Conservation (phyloP, 1,139 yeast genomes). For the Blastobotrys aristatus region DNA sequence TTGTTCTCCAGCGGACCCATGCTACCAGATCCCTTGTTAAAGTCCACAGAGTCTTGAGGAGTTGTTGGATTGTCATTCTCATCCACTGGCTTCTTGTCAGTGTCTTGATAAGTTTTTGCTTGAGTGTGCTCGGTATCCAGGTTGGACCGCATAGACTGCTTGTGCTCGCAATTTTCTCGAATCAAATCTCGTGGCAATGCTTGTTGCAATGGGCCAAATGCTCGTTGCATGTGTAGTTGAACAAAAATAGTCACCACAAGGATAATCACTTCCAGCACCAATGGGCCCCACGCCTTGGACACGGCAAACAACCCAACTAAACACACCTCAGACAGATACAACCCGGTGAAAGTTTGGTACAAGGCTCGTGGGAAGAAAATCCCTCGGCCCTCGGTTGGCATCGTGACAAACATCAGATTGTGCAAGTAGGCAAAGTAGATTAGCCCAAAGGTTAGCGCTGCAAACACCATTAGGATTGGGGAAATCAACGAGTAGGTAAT, state of each 20-base stretch:
- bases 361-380: constrained; percentile 82
- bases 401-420: constrained; percentile 67
- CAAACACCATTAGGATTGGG: constrained; percentile 69
- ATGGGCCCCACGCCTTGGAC: constrained; percentile 94
- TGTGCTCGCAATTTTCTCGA: constrained; percentile 12
- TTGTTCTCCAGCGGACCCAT: neutral
- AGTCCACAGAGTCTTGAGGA: neutral
- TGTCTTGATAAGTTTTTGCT: neutral
- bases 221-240: constrained; percentile 54
- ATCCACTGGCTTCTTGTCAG: neutral
- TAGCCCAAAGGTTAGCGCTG: constrained; percentile 61
- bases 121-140: neutral
- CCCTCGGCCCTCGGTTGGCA: constrained; percentile 74
- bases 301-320: constrained; percentile 79
- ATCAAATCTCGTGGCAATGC: constrained; percentile 52
- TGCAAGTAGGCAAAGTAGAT: constrained; percentile 76
- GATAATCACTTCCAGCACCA: constrained; percentile 66
- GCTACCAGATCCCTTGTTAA: neutral
- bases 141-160: neutral
- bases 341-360: constrained; percentile 81
- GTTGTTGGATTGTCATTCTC: neutral
- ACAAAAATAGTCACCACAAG: constrained; percentile 59
- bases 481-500: constrained; percentile 78
- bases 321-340: constrained; percentile 83
- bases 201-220: constrained; percentile 64